A percentile compares a stretch with the other conserved stretches of the same genome.
Evolutionary conservation across 129 eudicot genomes (phyloP).

Genomic region (Flaveria trinervia): DNA sequence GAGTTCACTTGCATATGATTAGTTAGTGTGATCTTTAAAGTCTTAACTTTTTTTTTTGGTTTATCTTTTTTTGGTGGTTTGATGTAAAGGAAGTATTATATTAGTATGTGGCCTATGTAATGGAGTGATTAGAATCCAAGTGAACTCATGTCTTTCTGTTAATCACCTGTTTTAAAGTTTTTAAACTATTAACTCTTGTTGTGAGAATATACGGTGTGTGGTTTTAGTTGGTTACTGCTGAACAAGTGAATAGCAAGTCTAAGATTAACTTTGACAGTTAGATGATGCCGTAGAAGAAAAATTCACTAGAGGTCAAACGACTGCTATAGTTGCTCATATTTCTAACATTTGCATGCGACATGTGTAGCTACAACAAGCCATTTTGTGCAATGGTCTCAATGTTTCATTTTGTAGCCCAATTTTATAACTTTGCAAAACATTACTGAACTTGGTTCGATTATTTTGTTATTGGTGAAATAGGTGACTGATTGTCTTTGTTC

Average conservation of each 20-base stretch:
- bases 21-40: not conserved
- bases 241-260: not conserved
- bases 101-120: not conserved
- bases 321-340: not conserved
- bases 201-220: constrained; percentile 9
- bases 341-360: not conserved
- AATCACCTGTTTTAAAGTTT: not conserved
- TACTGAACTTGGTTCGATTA: constrained; percentile 6
- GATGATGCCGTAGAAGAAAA: constrained; percentile 1
- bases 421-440: not conserved
- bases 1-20: not conserved
- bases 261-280: not conserved
- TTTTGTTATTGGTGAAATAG: constrained; percentile 8
- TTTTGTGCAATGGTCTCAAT: not conserved
- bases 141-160: not conserved
- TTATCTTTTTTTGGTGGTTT: not conserved
- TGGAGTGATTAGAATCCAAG: not conserved
- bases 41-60: not conserved
- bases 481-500: constrained; percentile 10
- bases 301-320: not conserved
- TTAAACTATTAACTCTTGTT: not conserved
- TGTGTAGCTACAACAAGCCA: not conserved
- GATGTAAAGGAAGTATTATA: constrained; percentile 11
- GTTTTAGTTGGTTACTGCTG: constrained; percentile 12
- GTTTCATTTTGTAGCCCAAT: not conserved